Conservation (phyloP, 75 land plant genomes). For the Pinus tabuliformis region DNA sequence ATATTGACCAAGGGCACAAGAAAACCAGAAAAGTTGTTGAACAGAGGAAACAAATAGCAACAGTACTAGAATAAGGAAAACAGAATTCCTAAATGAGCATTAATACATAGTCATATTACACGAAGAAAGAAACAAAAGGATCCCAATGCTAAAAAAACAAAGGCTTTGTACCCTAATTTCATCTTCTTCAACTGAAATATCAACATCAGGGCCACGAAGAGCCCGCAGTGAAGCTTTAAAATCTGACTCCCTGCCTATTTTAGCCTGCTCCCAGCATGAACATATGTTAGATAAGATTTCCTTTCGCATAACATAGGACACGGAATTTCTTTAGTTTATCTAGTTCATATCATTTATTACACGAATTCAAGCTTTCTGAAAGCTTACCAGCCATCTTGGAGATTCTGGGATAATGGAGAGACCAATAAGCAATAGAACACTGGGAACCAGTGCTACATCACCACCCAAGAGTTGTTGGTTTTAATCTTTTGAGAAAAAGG, state of each 20-base stretch:
- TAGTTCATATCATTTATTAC: not conserved
- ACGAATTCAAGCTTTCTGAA: not conserved
- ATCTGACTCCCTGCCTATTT: conserved; percentile 68
- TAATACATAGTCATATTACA: not conserved
- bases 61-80: not conserved
- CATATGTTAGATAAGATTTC: conserved; percentile 1
- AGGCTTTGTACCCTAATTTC: conserved; percentile 67
- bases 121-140: not conserved
- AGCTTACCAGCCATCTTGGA: conserved; percentile 93
- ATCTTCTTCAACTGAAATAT: conserved; percentile 73
- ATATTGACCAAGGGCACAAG: not conserved
- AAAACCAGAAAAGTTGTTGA: not conserved
- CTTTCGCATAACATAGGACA: not conserved
- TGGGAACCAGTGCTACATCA: conserved; percentile 67
- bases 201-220: conserved; percentile 79
- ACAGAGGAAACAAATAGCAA: not conserved
- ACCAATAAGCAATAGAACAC: conserved; percentile 66
- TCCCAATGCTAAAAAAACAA: not conserved
- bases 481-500: not conserved
- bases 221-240: conserved; percentile 80
- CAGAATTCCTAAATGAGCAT: not conserved
- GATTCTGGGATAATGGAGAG: conserved; percentile 92
- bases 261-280: conserved; percentile 59
- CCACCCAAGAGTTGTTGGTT: not conserved
- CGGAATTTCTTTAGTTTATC: not conserved